These are phyloP conservation scores for Cordyceps militaris DNA, from an alignment of 2,329 filamentous ascomycete species.

Conservation along the genomic window DNA sequence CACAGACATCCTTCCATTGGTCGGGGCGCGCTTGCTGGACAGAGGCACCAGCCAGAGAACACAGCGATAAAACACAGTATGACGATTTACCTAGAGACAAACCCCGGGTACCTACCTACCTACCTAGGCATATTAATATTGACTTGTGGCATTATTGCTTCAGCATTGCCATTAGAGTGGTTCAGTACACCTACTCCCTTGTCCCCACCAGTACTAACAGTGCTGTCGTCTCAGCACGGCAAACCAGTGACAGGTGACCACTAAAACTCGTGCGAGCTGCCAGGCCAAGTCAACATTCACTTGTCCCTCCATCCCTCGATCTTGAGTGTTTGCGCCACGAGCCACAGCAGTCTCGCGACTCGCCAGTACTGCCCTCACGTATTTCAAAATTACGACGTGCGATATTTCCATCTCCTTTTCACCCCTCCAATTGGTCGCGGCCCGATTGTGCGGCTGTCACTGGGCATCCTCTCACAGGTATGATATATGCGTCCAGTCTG, in stretches of 20 bases:
- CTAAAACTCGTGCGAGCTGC: background rate
- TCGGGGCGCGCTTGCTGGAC: too few species aligned
- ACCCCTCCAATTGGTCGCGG: background rate
- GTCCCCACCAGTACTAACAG: background rate
- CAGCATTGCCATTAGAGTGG: too few species aligned
- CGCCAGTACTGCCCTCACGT: background rate
- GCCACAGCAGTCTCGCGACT: background rate
- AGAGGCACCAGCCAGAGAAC: too few species aligned
- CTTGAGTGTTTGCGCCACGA: constrained; percentile 2
- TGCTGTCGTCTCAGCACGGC: background rate
- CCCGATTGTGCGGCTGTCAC: background rate
- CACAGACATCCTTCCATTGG: too few species aligned
- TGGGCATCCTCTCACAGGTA: constrained; percentile 2
- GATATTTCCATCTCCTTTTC: background rate
- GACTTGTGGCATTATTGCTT: too few species aligned
- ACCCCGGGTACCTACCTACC: too few species aligned
- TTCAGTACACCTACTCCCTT: too few species aligned
- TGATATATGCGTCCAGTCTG: background rate
- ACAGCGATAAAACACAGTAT: too few species aligned
- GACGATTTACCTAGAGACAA: too few species aligned
- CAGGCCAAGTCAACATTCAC: background rate
- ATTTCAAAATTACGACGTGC: background rate
- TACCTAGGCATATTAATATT: too few species aligned
- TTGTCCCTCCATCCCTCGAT: constrained; percentile 3
- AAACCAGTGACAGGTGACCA: background rate